These are phyloP conservation scores for Pycnococcus provasolii DNA, from an alignment of 139 green algal species.

Conservation along the genomic window DNA sequence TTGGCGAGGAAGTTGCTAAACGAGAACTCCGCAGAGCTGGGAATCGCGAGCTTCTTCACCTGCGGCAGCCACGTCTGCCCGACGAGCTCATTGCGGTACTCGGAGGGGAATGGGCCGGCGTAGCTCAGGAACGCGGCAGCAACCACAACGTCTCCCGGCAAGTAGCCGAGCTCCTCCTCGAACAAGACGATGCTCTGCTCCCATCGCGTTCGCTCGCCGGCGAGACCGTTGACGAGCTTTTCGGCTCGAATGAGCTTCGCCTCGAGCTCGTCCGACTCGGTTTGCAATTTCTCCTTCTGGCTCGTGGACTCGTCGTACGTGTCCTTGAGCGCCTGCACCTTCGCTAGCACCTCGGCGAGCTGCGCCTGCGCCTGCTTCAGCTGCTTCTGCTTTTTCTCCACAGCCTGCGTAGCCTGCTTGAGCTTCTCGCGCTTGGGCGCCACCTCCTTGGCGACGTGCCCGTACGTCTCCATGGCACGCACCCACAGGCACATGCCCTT, in stretches of 20 bases:
- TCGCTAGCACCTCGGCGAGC: slow-evolving; percentile 59
- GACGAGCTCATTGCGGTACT: slow-evolving; percentile 59
- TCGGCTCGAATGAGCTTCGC: slow-evolving; percentile 64
- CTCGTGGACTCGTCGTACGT: slow-evolving; percentile 60
- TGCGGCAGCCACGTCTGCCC: slow-evolving; percentile 56
- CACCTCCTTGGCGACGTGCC: slow-evolving; percentile 63
- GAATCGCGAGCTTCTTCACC: slow-evolving; percentile 49
- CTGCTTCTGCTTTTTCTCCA: slow-evolving; percentile 47
- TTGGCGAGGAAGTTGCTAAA: slow-evolving; percentile 64
- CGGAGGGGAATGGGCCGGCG: slow-evolving; percentile 63
- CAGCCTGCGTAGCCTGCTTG: slow-evolving; percentile 57
- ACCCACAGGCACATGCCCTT: slow-evolving; percentile 72
- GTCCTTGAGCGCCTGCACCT: slow-evolving; percentile 63
- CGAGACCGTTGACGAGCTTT: slow-evolving; percentile 50
- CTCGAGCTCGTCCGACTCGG: slow-evolving; percentile 61
- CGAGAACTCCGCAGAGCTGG: slow-evolving; percentile 49
- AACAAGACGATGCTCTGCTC: slow-evolving; percentile 48
- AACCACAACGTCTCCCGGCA: slow-evolving; percentile 57
- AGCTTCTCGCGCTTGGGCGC: slow-evolving; percentile 70
- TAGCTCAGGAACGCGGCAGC: slow-evolving; percentile 63
- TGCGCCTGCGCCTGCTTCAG: slow-evolving; percentile 48
- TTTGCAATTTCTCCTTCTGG: slow-evolving; percentile 58
- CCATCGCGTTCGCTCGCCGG: slow-evolving; percentile 59
- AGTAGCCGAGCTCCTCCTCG: slow-evolving; percentile 36
- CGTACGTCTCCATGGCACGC: slow-evolving; percentile 69